Percentiles rank a stretch among this genome's conserved stretches.
These are phyloP conservation scores for Phaeosphaeria sp. DNA, from an alignment of 2,329 filamentous ascomycete genomes.

Conservation along the genomic window DNA sequence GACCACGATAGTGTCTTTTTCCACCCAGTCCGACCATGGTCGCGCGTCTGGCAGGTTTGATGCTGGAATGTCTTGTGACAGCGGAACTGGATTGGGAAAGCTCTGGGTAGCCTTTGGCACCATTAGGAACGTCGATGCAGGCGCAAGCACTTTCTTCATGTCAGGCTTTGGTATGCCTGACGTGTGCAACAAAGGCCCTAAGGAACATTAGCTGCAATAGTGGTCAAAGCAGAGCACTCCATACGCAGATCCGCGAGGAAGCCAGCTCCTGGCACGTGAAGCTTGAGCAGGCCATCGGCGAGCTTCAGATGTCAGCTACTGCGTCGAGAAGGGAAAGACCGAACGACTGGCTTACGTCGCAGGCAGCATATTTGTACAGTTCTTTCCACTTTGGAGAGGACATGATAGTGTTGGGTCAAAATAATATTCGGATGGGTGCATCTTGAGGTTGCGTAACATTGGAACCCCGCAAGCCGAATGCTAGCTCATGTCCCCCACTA, in stretches of 20 bases:
- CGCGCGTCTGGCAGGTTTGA: conserved; percentile 45
- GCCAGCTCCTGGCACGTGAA: conserved; percentile 70
- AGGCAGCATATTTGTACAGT: conserved; percentile 42
- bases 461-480: conserved; percentile 11
- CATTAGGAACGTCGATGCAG: conserved; percentile 69
- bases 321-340: not conserved
- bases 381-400: conserved; percentile 37
- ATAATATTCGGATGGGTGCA: not conserved
- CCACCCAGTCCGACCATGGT: conserved; percentile 73
- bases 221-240: conserved; percentile 11
- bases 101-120: conserved; percentile 61
- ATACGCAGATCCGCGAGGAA: conserved; percentile 69
- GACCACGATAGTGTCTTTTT: conserved; percentile 67
- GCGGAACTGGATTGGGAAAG: conserved; percentile 39
- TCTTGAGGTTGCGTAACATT: conserved; percentile 4
- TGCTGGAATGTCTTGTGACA: conserved; percentile 38
- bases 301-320: conserved; percentile 27
- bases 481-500: not conserved
- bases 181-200: conserved; percentile 37
- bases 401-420: conserved; percentile 14
- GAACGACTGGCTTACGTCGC: conserved; percentile 32
- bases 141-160: conserved; percentile 53
- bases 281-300: conserved; percentile 74
- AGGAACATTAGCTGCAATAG: conserved; percentile 3
- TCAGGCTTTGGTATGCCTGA: conserved; percentile 20